Base-by-base conservation (phyloP, 352 stramenopile genomes). In the Phytophthora boehmeriae region DNA sequence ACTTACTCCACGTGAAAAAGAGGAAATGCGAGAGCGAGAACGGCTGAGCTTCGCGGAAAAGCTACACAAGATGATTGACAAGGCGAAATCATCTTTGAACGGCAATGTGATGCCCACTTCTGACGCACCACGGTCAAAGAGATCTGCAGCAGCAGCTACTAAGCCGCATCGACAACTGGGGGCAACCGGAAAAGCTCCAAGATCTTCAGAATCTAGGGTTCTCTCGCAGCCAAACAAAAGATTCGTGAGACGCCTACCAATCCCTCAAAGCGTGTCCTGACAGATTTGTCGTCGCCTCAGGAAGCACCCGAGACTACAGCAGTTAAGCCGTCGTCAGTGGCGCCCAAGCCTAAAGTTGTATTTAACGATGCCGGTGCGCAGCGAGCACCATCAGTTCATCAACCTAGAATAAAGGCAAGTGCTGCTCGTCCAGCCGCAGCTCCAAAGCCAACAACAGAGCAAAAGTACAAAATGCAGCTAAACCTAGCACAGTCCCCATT, bases 21-120 rank as follows among this genome's bases (percentile, higher is more conserved):
- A 71, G 14, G 72, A 81, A 45, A 66, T 77, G 10, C 65, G 72
- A 54, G 82, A 91, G 42, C 71, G 74, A 11, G 79, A 90, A 34
- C 68, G 86, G 6, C 44, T 95, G 41, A 92, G 80, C 20, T 95
- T 95, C 63, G 86, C 86, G 9, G 83, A 95, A 43, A 95, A 95
- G 38, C 56, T 95, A 13, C 86, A 95, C 73, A 91, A 91, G 45
- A 93, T 93, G 86, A 95, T 95, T 51, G 86, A 95, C 51, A 90
- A 90, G 49, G 82, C 86, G 8, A 91, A 95, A 54, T 86, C 75
- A 1, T 82, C 73, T 10, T 57, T 91, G 11, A 80, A 72, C 27
- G 57, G 59, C 34, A 75, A 66, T 32, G 60, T 50, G 16, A 61
- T 46, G 0, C 41, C 63, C 1, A 22, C 66, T 16, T 14, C 62